Conservation (phyloP, 768 basidiomycete species). For the Collybia sp. region DNA sequence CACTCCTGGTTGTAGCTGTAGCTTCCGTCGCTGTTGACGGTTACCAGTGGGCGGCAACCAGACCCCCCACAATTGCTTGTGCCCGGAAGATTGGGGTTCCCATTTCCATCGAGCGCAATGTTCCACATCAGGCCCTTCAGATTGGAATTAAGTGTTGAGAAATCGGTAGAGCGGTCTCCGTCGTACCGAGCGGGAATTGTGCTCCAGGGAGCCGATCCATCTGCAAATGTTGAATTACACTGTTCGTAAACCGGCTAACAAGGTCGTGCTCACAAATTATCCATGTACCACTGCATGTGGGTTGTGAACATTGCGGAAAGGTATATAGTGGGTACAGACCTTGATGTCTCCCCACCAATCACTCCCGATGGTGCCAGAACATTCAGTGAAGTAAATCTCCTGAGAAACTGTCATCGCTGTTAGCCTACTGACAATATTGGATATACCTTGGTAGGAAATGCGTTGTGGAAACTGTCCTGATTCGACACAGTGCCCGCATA, state of each 20-base stretch:
- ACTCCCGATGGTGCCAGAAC: constrained; percentile 56
- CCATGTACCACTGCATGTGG: constrained; percentile 16
- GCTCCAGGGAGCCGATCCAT: constrained; percentile 18
- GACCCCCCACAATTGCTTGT: constrained; percentile 55
- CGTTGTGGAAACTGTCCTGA: constrained; percentile 13
- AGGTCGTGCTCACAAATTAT: constrained; percentile 11
- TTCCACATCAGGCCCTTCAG: constrained; percentile 63
- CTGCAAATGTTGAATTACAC: constrained; percentile 2
- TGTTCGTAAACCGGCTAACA: neutral
- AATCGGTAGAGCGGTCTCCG: neutral
- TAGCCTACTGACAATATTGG: constrained; percentile 37
- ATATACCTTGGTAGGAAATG: constrained; percentile 13
- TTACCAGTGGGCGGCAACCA: constrained; percentile 64
- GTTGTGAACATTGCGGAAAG: neutral
- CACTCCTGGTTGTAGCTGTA: constrained; percentile 74
- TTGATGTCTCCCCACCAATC: constrained; percentile 84
- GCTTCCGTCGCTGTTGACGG: constrained; percentile 58
- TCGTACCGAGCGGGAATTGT: constrained; percentile 12
- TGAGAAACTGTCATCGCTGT: constrained; percentile 38
- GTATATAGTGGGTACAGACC: constrained; percentile 25
- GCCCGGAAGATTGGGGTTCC: constrained; percentile 62
- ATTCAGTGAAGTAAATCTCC: constrained; percentile 56
- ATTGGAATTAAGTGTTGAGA: constrained; percentile 6
- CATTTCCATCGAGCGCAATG: constrained; percentile 57
- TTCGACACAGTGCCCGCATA: constrained; percentile 32